Evolutionary conservation across 148 eudicot genomes (phyloP).

Genomic region (Fagopyrum homotropicum): DNA sequence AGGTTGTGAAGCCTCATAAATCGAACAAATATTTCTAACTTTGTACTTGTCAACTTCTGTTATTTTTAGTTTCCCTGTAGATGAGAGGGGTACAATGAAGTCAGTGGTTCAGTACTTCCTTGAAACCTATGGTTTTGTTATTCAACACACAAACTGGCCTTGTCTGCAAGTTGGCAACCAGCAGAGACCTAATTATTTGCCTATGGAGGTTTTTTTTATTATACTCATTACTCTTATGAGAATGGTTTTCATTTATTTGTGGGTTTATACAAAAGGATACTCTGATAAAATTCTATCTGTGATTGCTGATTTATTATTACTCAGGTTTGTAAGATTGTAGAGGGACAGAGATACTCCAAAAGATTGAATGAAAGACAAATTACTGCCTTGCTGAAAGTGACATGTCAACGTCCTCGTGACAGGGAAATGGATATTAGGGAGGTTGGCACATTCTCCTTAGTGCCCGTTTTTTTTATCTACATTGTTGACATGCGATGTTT

Average conservation of each 20-base stretch:
- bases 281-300: background rate
- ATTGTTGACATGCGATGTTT: background rate
- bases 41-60: background rate
- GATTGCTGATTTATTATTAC: conserved; percentile 9
- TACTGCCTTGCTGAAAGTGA: conserved; percentile 70
- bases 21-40: background rate
- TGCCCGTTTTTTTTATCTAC: background rate
- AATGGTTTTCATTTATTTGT: background rate
- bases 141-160: conserved; percentile 73
- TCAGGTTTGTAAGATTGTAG: conserved; percentile 82
- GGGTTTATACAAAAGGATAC: background rate
- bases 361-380: conserved; percentile 75
- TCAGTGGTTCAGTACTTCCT: conserved; percentile 77
- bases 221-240: background rate
- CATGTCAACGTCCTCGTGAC: conserved; percentile 83
- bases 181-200: conserved; percentile 73
- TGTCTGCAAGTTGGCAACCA: conserved; percentile 83
- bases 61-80: conserved; percentile 60
- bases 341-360: conserved; percentile 81
- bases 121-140: conserved; percentile 66
- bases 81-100: conserved; percentile 68
- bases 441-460: conserved; percentile 30
- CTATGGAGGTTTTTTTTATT: conserved; percentile 67
- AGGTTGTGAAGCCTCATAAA: background rate
- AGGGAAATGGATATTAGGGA: conserved; percentile 61